Conservation (phyloP, 257 asterid species). For the Plantago elongata region DNA sequence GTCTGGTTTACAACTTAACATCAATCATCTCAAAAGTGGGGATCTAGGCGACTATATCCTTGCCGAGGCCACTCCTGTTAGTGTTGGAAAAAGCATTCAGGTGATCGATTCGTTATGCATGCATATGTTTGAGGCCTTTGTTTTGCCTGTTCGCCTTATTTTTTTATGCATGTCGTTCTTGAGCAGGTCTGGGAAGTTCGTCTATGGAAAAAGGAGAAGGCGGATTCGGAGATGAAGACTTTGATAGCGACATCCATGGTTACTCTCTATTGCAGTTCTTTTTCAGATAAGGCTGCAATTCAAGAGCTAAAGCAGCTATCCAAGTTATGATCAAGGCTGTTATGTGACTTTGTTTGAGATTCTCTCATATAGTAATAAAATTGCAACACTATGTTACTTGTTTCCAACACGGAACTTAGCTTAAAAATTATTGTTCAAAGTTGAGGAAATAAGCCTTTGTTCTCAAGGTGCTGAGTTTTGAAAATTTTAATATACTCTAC, state of each 20-base stretch:
- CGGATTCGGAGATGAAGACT: slow-evolving; percentile 27
- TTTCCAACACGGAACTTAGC: no score
- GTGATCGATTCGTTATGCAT: slow-evolving; percentile 7
- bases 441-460: no score
- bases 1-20: slow-evolving; percentile 51
- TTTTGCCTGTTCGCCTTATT: background rate
- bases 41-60: slow-evolving; percentile 55
- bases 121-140: background rate
- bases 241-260: slow-evolving; percentile 71
- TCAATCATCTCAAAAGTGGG: slow-evolving; percentile 60
- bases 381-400: no score
- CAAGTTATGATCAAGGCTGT: slow-evolving; percentile 33
- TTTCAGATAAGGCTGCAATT: slow-evolving; percentile 41
- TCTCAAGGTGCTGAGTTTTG: no score
- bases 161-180: background rate
- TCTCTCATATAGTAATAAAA: no score
- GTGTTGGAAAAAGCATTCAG: slow-evolving; percentile 65
- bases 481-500: no score
- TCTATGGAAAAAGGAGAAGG: slow-evolving; percentile 43
- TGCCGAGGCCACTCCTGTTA: slow-evolving; percentile 72
- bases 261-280: slow-evolving; percentile 58
- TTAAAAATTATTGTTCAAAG: no score
- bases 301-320: slow-evolving; percentile 46
- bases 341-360: no score
- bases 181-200: slow-evolving; percentile 77